A percentile compares a stretch with the other conserved stretches of the same genome.
These are phyloP conservation scores for Arabidopsis thaliana DNA, from an alignment of 345 rosid genomes.

Conservation along the genomic window TAIR10.1 NC_003070.9:21783001-21783500, in stretches of 20 bases:
- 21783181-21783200: not conserved
- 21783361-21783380: too few species aligned
- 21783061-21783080: not conserved
- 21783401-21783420: too few species aligned
- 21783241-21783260: not conserved
- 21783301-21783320: not conserved
- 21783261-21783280: not conserved
- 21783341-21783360: too few species aligned
- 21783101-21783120: constrained; percentile 47
- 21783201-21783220: too few species aligned
- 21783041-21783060: constrained; percentile 34
- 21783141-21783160: constrained; percentile 30
- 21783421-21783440: too few species aligned
- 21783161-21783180: constrained; percentile 35
- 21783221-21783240: not conserved
- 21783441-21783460: too few species aligned
- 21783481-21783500: not conserved
- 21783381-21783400: too few species aligned
- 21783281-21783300: rapidly evolving
- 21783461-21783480: too few species aligned
- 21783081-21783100: constrained; percentile 51
- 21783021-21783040: constrained; percentile 19
- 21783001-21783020: not conserved
- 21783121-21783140: constrained; percentile 33
- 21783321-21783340: too few species aligned